phyloP scores from a whole-genome alignment of 257 asterid genomes.

The Solanum clarkiae region DNA sequence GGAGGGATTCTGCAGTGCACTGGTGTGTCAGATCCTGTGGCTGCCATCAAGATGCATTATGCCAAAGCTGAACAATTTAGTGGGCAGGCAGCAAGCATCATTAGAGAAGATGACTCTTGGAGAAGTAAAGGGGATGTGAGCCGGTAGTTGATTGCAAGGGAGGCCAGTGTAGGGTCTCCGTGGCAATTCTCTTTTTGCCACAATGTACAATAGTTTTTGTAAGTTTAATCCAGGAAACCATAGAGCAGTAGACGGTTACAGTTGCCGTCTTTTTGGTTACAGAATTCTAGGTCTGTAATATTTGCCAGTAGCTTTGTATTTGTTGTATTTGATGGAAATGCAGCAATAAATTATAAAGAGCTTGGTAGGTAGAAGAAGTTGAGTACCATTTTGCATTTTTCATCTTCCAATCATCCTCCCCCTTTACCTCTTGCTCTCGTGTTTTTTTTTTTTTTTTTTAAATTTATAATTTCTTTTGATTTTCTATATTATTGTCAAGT shows the following conservation, averaged over 20 bases:
- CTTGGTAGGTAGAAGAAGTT: slow-evolving; percentile 12
- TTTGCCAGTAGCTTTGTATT: slow-evolving; percentile 52
- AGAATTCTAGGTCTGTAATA: slow-evolving; percentile 45
- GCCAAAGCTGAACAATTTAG: slow-evolving; percentile 45
- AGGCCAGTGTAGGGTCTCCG: slow-evolving; percentile 17
- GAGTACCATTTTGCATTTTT: not conserved
- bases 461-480: not conserved
- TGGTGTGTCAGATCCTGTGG: slow-evolving; percentile 71
- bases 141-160: slow-evolving; percentile 40
- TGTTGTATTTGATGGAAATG: slow-evolving; percentile 76
- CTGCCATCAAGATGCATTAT: slow-evolving; percentile 75
- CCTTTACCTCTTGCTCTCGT: too few relatives aligned
- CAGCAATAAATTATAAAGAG: slow-evolving; percentile 52
- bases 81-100: slow-evolving; percentile 27
- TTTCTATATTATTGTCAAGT: not conserved
- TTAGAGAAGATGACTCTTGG: slow-evolving; percentile 62
- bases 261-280: slow-evolving; percentile 19
- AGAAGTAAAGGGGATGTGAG: slow-evolving; percentile 65
- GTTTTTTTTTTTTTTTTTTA: not conserved
- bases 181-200: slow-evolving; percentile 35
- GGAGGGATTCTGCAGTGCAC: slow-evolving; percentile 48
- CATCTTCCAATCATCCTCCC: too few relatives aligned
- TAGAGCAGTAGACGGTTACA: slow-evolving; percentile 34
- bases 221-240: slow-evolving; percentile 21
- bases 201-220: slow-evolving; percentile 52